phyloP scores from a whole-genome alignment of 495 filamentous ascomycete genomes.

The Penicillium ucsense region DNA sequence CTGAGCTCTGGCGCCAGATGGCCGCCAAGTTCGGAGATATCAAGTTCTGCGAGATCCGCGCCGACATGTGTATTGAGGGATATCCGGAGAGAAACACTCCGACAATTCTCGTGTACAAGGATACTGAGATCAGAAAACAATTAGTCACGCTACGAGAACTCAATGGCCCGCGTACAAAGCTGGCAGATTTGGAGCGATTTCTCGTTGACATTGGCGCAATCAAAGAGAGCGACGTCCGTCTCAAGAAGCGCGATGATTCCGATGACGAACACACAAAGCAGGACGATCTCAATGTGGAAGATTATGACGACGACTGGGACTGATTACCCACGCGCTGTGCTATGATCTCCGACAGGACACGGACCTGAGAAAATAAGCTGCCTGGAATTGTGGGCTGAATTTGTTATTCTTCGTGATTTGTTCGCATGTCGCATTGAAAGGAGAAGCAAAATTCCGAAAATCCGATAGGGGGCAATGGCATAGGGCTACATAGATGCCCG shows the following conservation, averaged over 20 bases:
- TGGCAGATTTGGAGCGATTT: constrained; percentile 61
- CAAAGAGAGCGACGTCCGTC: constrained; percentile 62
- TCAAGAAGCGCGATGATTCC: constrained; percentile 51
- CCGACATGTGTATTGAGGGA: constrained; percentile 87
- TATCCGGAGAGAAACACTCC: constrained; percentile 94
- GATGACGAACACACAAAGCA: constrained; percentile 46
- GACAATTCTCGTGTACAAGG: constrained; percentile 84
- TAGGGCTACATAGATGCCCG: no score
- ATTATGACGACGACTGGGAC: constrained; percentile 77
- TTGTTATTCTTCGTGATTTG: not conserved
- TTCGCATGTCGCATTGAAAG: no score
- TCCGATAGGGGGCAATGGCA: no score
- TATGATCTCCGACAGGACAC: constrained; percentile 3
- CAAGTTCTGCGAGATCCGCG: constrained; percentile 96
- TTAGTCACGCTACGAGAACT: constrained; percentile 76
- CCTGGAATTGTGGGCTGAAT: no score
- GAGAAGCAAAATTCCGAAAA: no score
- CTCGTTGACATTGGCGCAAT: constrained; percentile 77
- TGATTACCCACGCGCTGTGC: constrained; percentile 24
- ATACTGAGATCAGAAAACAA: constrained; percentile 85
- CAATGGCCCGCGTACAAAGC: constrained; percentile 55
- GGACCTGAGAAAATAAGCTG: not conserved
- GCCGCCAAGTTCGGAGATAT: constrained; percentile 80
- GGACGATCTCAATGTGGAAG: constrained; percentile 37
- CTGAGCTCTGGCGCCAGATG: constrained; percentile 78